These are phyloP conservation scores for Lactarius deliciosus DNA, from an alignment of 768 basidiomycete genomes.

Conservation along the genomic window DNA sequence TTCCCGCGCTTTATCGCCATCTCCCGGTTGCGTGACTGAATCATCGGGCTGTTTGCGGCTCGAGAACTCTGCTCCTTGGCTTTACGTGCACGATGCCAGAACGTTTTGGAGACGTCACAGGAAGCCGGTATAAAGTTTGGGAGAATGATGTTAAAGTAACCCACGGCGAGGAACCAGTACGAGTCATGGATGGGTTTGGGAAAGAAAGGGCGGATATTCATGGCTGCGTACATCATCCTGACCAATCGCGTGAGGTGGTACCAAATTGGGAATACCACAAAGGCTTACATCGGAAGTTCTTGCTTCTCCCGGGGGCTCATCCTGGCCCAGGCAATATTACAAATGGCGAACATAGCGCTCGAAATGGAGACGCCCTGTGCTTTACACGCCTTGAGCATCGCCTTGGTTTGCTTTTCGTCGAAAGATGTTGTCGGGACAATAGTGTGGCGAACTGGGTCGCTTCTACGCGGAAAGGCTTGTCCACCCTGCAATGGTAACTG, in stretches of 20 bases:
- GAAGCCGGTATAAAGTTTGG: slow-evolving; percentile 65
- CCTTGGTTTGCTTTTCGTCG: slow-evolving; percentile 53
- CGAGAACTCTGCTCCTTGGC: slow-evolving; percentile 67
- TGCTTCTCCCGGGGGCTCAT: slow-evolving; percentile 41
- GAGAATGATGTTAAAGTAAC: slow-evolving; percentile 80
- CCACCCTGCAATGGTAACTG: slow-evolving; percentile 53
- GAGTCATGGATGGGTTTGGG: slow-evolving; percentile 48
- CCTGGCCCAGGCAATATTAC: slow-evolving; percentile 72
- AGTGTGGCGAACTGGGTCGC: slow-evolving; percentile 51
- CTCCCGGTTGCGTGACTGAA: slow-evolving; percentile 56
- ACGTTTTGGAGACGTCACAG: slow-evolving; percentile 40
- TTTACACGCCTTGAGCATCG: slow-evolving; percentile 71
- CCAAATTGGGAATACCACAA: background rate
- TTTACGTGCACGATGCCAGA: slow-evolving; percentile 73
- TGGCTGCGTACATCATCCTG: slow-evolving; percentile 83
- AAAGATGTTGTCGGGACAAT: slow-evolving; percentile 69
- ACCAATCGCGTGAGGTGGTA: background rate
- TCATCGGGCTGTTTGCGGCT: slow-evolving; percentile 63
- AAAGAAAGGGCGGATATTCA: slow-evolving; percentile 71
- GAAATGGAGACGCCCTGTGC: slow-evolving; percentile 69
- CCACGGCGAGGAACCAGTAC: slow-evolving; percentile 80
- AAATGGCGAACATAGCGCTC: slow-evolving; percentile 70
- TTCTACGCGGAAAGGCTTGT: slow-evolving; percentile 61
- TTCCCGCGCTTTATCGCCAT: slow-evolving; percentile 65
- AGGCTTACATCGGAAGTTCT: slow-evolving; percentile 55